These are phyloP conservation scores for Tulasnella calospora DNA, from an alignment of 768 basidiomycete species.

Conservation along the genomic window DNA sequence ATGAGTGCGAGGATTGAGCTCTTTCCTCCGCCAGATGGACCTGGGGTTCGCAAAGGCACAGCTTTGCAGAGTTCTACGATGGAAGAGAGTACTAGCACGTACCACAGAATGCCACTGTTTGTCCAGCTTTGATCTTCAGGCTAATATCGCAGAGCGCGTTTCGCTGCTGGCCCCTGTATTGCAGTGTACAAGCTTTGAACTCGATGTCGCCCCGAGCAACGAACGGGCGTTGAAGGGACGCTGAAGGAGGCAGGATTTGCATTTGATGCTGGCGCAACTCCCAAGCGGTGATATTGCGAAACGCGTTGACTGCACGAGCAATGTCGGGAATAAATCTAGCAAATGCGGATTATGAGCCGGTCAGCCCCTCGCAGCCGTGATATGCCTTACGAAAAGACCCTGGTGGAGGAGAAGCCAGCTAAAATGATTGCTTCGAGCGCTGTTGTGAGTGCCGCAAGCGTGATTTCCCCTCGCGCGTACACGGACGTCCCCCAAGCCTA, in stretches of 20 bases:
- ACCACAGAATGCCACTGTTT: slow-evolving; percentile 36
- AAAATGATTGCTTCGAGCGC: neutral
- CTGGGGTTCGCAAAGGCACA: neutral
- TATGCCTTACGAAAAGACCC: neutral
- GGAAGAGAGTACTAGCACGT: slow-evolving; percentile 17
- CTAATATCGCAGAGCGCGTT: slow-evolving; percentile 31
- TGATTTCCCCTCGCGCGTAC: neutral
- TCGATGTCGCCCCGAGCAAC: neutral
- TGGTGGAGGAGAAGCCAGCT: neutral
- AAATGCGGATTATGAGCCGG: neutral
- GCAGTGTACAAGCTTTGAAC: slow-evolving; percentile 29
- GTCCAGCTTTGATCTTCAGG: slow-evolving; percentile 32
- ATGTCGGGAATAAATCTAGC: slow-evolving; percentile 19
- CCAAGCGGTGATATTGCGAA: slow-evolving; percentile 8
- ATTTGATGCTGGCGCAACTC: slow-evolving; percentile 1
- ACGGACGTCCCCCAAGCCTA: slow-evolving; percentile 7
- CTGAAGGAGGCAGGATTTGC: slow-evolving; percentile 20
- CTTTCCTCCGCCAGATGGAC: slow-evolving; percentile 20
- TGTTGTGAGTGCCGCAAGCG: neutral
- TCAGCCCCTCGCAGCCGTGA: neutral
- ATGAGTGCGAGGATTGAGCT: slow-evolving; percentile 33
- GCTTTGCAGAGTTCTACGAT: neutral
- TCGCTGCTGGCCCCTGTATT: slow-evolving; percentile 33
- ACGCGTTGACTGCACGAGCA: slow-evolving; percentile 18
- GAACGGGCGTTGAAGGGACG: neutral